Evolutionary conservation across 2,329 filamentous ascomycete species (phyloP), one percentile per base, ranked within the genome.

Genomic region (Ascochyta rabiei): DNA sequence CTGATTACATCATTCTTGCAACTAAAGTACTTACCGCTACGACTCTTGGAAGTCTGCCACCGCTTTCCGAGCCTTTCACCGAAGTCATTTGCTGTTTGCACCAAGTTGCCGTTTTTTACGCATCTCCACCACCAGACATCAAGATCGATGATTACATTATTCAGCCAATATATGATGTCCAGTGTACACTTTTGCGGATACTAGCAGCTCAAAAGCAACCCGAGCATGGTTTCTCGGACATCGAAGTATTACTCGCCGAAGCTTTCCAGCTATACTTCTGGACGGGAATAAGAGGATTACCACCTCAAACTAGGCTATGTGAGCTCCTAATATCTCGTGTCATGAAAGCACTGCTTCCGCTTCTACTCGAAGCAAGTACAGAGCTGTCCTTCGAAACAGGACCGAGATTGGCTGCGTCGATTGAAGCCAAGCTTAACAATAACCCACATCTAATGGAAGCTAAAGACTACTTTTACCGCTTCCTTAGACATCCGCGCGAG

Each of bases 231-330:
- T 61, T 56, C 16, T 53, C 63, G 9, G 41, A 56, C 2, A 24
- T 60, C 10, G 63, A 67, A 41, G 46, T 63, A 6, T 41, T 67
- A 9, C 53, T 66, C 1, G 49, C 58, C 12, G 60, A 64, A 24
- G 46, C 48, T 6, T 65, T 59, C 21, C 64, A 67, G 21, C 30
- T 67, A 8, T 65, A 60, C 41, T 56, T 63, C 35, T 64, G 61
- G 57, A 59, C 54, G 7, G 57, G 60, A 3, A 48, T 56, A 1
- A 28, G 64, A n/a, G 19, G 28, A 2, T 33, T 66, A 10, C 60
- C 66, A 7, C 60, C 57, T 9, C 55, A 61, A 16, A 62, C 63
- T 4, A 55, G 57, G 16, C 28, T 66, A 6, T 66, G 60, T 38
- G 61, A 66, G 34, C 57, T 60, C 3, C 48, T 66, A 10, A 26